Evolutionary conservation across 164 flowering plant genomes (phyloP).

Genomic region (Nymphaea colorata): DNA sequence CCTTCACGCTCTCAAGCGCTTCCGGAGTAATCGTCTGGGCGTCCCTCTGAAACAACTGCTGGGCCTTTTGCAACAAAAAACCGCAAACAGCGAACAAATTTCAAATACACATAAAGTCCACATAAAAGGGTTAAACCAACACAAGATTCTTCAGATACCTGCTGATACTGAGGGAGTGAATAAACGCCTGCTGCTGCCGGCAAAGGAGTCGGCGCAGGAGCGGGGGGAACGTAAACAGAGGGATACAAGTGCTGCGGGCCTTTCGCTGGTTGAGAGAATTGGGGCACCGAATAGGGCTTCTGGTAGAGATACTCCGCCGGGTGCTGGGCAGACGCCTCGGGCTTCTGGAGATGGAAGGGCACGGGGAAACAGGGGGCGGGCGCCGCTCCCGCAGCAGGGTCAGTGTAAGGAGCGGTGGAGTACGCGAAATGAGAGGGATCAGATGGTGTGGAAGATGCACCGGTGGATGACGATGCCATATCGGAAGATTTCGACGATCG

Average conservation of each 20-base stretch:
- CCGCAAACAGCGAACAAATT: background rate
- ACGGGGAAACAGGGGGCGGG: conserved; percentile 36
- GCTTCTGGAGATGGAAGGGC: conserved; percentile 87
- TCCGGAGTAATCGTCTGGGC: conserved; percentile 92
- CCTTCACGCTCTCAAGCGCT: conserved; percentile 96
- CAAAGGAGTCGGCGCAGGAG: conserved; percentile 20
- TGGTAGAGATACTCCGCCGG: background rate
- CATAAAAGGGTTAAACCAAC: background rate
- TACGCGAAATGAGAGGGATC: conserved; percentile 65
- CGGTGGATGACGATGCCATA: conserved; percentile 11
- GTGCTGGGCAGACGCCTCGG: conserved; percentile 22
- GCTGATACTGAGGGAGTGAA: conserved; percentile 71
- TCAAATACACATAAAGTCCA: conserved; percentile 6
- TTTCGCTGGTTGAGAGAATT: conserved; percentile 12
- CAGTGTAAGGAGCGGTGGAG: conserved; percentile 32
- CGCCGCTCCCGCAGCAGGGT: background rate
- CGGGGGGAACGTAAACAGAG: conserved; percentile 26
- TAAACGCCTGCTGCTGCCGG: conserved; percentile 30
- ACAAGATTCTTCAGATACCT: conserved; percentile 24
- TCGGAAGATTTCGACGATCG: background rate
- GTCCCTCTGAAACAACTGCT: conserved; percentile 90
- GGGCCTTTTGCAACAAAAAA: conserved; percentile 57
- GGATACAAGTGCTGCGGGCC: conserved; percentile 23
- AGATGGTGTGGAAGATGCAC: conserved; percentile 21
- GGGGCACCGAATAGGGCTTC: conserved; percentile 7